phyloP scores from a whole-genome alignment of 495 filamentous ascomycete species.

The Apodospora peruviana region DNA sequence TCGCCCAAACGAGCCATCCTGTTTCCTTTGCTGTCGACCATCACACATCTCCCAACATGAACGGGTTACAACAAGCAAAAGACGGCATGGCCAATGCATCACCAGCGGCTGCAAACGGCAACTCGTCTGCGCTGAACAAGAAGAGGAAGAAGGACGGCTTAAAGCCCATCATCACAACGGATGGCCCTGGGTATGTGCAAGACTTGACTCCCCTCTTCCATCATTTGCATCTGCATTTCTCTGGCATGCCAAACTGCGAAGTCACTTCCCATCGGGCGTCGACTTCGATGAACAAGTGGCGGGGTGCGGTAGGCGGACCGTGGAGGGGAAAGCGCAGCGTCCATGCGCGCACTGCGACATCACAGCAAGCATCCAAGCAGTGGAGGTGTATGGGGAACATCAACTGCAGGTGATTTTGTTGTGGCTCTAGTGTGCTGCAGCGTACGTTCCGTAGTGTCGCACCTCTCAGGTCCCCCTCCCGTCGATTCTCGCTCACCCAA shows the following conservation, averaged over 20 bases:
- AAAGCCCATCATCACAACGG: slow-evolving; percentile 87
- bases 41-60: slow-evolving; percentile 19
- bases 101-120: slow-evolving; percentile 24
- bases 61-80: slow-evolving; percentile 25
- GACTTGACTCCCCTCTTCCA: neutral
- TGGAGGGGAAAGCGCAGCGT: slow-evolving; percentile 15
- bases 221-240: neutral
- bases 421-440: slow-evolving; percentile 27
- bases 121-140: slow-evolving; percentile 51
- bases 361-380: slow-evolving; percentile 4
- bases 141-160: slow-evolving; percentile 85
- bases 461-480: slow-evolving; percentile 10
- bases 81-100: slow-evolving; percentile 19
- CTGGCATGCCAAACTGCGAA: neutral
- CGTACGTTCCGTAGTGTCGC: slow-evolving; percentile 13
- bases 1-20: slow-evolving; percentile 1
- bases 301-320: slow-evolving; percentile 22
- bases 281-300: slow-evolving; percentile 21
- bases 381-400: neutral
- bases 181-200: slow-evolving; percentile 48
- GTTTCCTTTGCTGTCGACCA: neutral
- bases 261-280: neutral
- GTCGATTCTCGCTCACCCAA: neutral
- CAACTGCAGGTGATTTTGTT: slow-evolving; percentile 14
- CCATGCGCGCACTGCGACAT: slow-evolving; percentile 25